A percentile compares a stretch with the other conserved stretches of the same genome.
Evolutionary conservation across 345 rosid species (phyloP).

Genomic region (Populus ilicifolia): DNA sequence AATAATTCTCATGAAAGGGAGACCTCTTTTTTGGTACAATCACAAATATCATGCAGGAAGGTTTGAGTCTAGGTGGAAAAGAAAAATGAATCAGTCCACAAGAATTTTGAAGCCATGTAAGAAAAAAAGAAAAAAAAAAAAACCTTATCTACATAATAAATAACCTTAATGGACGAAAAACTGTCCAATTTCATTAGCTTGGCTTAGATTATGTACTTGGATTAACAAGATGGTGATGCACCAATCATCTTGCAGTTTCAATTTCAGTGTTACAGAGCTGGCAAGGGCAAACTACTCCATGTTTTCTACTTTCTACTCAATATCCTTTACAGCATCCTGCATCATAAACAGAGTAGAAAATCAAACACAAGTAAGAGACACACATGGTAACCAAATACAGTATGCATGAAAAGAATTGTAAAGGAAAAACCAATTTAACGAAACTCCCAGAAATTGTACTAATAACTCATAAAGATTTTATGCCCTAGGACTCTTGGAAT

Average conservation of each 20-base stretch:
- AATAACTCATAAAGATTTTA: neutral
- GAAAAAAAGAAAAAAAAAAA: no score
- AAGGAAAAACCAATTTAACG: neutral
- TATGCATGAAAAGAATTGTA: neutral
- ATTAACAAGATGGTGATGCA: slow-evolving; percentile 15
- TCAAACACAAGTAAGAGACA: neutral
- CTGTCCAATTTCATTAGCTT: neutral
- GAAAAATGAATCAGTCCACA: neutral
- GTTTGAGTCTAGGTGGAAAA: neutral
- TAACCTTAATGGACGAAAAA: neutral
- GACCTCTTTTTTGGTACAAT: no score
- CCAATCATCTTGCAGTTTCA: slow-evolving; percentile 7
- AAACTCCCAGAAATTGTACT: neutral
- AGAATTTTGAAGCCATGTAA: neutral
- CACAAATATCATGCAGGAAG: neutral
- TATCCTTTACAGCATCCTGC: slow-evolving; percentile 75
- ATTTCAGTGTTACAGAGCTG: neutral
- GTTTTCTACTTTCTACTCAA: slow-evolving; percentile 34
- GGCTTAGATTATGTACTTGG: neutral
- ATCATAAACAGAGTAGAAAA: neutral
- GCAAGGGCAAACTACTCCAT: neutral
- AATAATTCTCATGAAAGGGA: no score
- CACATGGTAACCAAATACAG: neutral
- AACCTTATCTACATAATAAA: neutral
- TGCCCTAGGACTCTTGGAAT: neutral